Evolutionary conservation across 164 flowering plant genomes (phyloP).

Genomic region (Hamamelis virginiana): DNA sequence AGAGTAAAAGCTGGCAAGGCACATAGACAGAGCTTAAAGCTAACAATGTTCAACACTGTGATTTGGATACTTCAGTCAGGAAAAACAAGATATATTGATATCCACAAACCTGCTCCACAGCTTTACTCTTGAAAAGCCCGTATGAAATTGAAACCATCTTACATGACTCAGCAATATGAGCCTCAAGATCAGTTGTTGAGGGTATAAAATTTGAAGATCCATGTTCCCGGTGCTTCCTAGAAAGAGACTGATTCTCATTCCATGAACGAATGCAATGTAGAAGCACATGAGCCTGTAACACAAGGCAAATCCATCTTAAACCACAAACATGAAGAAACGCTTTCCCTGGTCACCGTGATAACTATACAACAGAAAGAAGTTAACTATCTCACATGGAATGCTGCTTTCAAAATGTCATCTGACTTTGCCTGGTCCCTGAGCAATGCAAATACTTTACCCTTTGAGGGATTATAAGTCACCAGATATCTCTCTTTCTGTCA

Average conservation of each 20-base stretch:
- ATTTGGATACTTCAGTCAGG: not conserved
- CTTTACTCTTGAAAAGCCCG: slow-evolving; percentile 73
- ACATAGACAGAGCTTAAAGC: not conserved
- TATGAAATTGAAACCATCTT: slow-evolving; percentile 74
- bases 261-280: slow-evolving; percentile 69
- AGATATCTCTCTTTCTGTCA: slow-evolving; percentile 81
- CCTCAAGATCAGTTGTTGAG: slow-evolving; percentile 43
- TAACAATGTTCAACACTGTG: not conserved
- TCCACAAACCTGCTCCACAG: slow-evolving; percentile 73
- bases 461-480: slow-evolving; percentile 82
- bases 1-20: not conserved
- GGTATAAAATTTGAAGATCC: slow-evolving; percentile 24
- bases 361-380: not conserved
- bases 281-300: slow-evolving; percentile 84
- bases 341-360: not conserved
- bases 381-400: slow-evolving; percentile 79
- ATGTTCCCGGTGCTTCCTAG: slow-evolving; percentile 21
- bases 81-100: not conserved
- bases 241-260: slow-evolving; percentile 20
- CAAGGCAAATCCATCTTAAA: slow-evolving; percentile 3
- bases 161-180: slow-evolving; percentile 76
- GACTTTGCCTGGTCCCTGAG: slow-evolving; percentile 91
- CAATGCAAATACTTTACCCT: slow-evolving; percentile 85
- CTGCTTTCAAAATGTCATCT: slow-evolving; percentile 95
- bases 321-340: not conserved